Evolutionary conservation across 2,329 filamentous ascomycete genomes (phyloP).

Genomic region (Colletotrichum graminicola): DNA sequence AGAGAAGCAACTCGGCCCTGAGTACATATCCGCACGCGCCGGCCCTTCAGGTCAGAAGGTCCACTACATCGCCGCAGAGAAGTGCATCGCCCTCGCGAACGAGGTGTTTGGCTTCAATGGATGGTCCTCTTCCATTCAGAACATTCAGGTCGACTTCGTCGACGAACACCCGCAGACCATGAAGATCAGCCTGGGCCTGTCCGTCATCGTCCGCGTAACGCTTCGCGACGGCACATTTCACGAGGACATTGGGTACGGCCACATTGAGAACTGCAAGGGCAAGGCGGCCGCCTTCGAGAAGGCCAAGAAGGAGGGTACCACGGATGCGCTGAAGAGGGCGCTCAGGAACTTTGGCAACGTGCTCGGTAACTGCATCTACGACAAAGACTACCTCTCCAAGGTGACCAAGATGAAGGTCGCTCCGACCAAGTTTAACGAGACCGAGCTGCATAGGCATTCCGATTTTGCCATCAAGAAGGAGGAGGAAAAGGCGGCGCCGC

Average conservation of each 20-base stretch:
- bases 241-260: constrained; percentile 96
- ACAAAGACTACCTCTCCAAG: constrained; percentile 91
- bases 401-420: constrained; percentile 90
- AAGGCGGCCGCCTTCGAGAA: constrained; percentile 98
- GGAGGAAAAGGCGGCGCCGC: constrained; percentile 39
- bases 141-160: constrained; percentile 94
- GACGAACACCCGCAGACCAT: constrained; percentile 85
- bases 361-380: constrained; percentile 97
- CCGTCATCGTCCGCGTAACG: constrained; percentile 91
- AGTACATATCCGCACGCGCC: constrained; percentile 90
- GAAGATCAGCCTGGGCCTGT: constrained; percentile 86
- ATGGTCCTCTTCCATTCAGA: constrained; percentile 96
- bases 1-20: constrained; percentile 93
- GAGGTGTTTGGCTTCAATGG: constrained; percentile 98
- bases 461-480: constrained; percentile 77
- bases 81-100: constrained; percentile 94
- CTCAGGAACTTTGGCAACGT: constrained; percentile 95
- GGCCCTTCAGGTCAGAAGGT: constrained; percentile 89
- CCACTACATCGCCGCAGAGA: constrained; percentile 95
- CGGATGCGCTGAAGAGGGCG: constrained; percentile 91
- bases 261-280: constrained; percentile 94
- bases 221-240: constrained; percentile 95
- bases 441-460: constrained; percentile 83
- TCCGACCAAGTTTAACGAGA: constrained; percentile 81
- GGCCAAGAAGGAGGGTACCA: constrained; percentile 97